Evolutionary conservation across 2,329 filamentous ascomycete species (phyloP).

Genomic region (Colletotrichum nymphaeae): DNA sequence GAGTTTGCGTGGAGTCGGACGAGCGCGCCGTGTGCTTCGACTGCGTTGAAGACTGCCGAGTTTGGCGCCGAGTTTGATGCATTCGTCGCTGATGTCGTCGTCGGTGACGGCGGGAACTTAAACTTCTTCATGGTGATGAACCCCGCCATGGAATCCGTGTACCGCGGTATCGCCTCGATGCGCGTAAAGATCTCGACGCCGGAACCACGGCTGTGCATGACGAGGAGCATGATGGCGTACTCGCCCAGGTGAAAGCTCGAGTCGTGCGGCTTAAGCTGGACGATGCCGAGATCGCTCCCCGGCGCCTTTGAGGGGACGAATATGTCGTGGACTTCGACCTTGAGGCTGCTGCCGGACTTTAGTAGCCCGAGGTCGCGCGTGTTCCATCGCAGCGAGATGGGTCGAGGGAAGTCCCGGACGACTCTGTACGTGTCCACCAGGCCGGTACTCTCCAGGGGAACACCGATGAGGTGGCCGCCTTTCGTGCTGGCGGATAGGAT

Average conservation of each 20-base stretch:
- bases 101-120: neutral
- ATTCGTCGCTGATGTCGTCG: neutral
- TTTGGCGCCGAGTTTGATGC: neutral
- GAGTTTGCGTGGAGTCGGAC: neutral
- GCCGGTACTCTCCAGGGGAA: slow-evolving; percentile 9
- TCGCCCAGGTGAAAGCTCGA: slow-evolving; percentile 6
- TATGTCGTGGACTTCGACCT: neutral
- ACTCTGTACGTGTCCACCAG: slow-evolving; percentile 8
- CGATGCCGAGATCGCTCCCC: neutral
- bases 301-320: slow-evolving; percentile 22
- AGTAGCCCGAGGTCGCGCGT: neutral
- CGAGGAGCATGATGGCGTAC: slow-evolving; percentile 19
- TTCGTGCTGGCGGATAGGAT: neutral
- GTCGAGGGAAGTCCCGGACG: slow-evolving; percentile 16
- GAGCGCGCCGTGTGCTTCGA: slow-evolving; percentile 5
- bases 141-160: slow-evolving; percentile 5
- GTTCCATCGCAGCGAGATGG: slow-evolving; percentile 3
- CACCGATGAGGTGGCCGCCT: neutral
- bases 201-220: neutral
- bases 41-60: neutral
- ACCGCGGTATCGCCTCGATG: slow-evolving; percentile 19
- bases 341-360: neutral
- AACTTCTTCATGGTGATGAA: slow-evolving; percentile 21
- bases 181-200: neutral
- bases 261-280: neutral